phyloP scores from a whole-genome alignment of 371 early-diverging fungal genomes.

The Lichtheimia ramosa region DNA sequence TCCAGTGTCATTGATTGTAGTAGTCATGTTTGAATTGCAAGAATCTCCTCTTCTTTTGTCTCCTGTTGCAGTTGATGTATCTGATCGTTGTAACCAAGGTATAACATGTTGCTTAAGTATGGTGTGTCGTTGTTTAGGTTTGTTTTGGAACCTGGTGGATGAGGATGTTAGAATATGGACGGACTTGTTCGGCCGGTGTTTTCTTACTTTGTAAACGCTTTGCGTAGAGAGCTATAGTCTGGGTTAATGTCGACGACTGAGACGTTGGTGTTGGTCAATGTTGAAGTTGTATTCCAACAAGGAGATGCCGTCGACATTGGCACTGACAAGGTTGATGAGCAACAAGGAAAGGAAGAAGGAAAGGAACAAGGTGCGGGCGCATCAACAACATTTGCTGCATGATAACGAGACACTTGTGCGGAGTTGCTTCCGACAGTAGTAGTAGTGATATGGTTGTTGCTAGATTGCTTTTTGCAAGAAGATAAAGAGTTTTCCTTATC shows the following conservation, averaged over 20 bases:
- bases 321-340: slow-evolving; percentile 5
- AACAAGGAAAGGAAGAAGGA: slow-evolving; percentile 10
- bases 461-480: too few relatives aligned
- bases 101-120: slow-evolving; percentile 9
- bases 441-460: not conserved
- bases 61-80: too few relatives aligned
- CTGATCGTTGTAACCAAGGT: too few relatives aligned
- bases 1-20: slow-evolving; percentile 1
- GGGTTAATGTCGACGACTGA: too few relatives aligned
- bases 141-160: slow-evolving; percentile 29
- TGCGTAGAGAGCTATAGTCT: slow-evolving; percentile 6
- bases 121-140: slow-evolving; percentile 19
- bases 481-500: too few relatives aligned
- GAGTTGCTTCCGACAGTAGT: not conserved
- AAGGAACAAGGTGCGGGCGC: slow-evolving; percentile 7
- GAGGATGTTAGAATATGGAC: slow-evolving; percentile 1
- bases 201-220: slow-evolving; percentile 11
- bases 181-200: not conserved
- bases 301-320: not conserved
- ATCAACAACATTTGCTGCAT: not conserved
- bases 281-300: not conserved
- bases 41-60: too few relatives aligned
- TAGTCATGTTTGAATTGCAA: too few relatives aligned
- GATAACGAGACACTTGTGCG: not conserved
- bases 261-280: too few relatives aligned